Evolutionary conservation across 2,329 filamentous ascomycete genomes (phyloP), one percentile per base, ranked within the genome.

Genomic region (Tolypocladium inflatum): DNA sequence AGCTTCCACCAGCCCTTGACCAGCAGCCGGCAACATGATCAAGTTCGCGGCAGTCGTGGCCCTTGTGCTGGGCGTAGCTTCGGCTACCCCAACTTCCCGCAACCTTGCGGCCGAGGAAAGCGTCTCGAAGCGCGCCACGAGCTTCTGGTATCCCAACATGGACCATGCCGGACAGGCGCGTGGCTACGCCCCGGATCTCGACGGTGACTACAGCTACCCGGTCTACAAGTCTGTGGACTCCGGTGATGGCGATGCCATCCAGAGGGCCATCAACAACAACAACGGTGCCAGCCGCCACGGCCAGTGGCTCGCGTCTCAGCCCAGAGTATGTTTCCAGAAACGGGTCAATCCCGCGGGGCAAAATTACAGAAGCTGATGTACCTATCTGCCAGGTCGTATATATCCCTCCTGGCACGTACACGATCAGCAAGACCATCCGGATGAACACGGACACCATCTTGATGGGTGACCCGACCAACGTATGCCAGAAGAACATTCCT

Each of bases 401-500:
- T 55, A 70, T 77, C 45, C 74, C 74, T 0, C 69, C 74, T 1
- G 76, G 75, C 48, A 75, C 70, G 9, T 78, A 78, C 60, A 64
- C 67, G 42, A 65, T 78, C 55, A 67, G 64, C 58, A 55, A 69
- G 53, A 76, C 75, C 1, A 73, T 78, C 39, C 55, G 63, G 5
- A 72, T 77, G 70, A 73, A 74, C 57, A 76, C 75, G 0, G 75
- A 76, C 53, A 78, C 75, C 7, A 72, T 78, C 39, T 61, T 78
- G 51, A 76, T 78, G 71, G 76, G 75, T n/a, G 75, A 78, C 59
- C 70, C 75, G 2, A 75, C 71, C 4, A 67, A 76, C 39, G 63
- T 63, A 63, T 43, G 61, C 37, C 43, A 10, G 7, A 48, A 10
- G 7, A 48, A 9, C 15, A 19, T 13, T 1, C 23, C 17, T 5